Base-by-base conservation (phyloP, 2,329 filamentous ascomycete genomes). In the Harringtonia aguacate region DNA sequence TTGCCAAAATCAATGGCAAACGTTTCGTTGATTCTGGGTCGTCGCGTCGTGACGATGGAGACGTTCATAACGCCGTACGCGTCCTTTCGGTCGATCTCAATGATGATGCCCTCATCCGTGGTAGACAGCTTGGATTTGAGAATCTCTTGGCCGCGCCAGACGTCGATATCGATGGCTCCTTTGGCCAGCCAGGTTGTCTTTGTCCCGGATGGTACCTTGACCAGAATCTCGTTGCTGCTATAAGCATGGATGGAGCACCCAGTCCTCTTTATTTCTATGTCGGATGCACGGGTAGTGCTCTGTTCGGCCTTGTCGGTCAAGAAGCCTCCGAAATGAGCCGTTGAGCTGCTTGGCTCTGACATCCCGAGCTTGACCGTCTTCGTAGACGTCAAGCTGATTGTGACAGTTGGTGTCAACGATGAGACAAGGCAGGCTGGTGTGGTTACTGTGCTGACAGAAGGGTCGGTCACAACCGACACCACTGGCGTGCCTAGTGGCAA, bases 1-100 rank as follows among this genome's bases (percentile, higher is more conserved):
- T 62, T 69, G 38, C 75, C 74, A 57, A 82, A 78, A 55, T 79
- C 71, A 27, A 82, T 61, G 33, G 70, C 68, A 56, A 81, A 75
- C 0, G 71, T 72, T 60, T 81, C 76, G 53, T 75, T 75, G 49
- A 81, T 67, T 56, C 69, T 74, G 21, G 79, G 79, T 48, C 72
- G 73, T 44, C 69, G 74, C 14, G 67, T 75, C 1, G 77, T 77
- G 44, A 71, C 64, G 30, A 83, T 67, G 3, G 72, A 70, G 36
- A 83, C 65, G 43, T 74, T 74, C 41, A 82, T 58, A 31, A 75
- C 57, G 28, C 78, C 79, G 48, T 76, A 61, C 7, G 75, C 73
- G 47, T 82, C 75, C 22, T 67, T 66, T 24, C 61, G 63, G 4
- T 69, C 63, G 24, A 81, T 65, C 46, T 72, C 66, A 21, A 77